Evolutionary conservation across 164 flowering plant genomes (phyloP), one percentile per base, ranked within the genome.

Genomic region (Macadamia integrifolia): DNA sequence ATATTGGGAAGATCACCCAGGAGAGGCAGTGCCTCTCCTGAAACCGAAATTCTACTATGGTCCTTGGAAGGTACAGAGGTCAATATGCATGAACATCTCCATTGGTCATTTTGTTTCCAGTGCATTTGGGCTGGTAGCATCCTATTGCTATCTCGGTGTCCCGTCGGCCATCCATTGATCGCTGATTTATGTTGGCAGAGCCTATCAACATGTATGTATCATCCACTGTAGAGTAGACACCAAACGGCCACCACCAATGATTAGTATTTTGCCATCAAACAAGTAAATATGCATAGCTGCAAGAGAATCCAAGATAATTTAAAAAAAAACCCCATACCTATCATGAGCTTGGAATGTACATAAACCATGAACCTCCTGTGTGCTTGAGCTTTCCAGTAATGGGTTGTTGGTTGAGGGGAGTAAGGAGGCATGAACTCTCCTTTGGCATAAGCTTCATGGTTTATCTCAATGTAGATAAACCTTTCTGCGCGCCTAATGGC

Each of bases 141-240:
- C 98, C 98, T 48, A 94, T 82, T 49, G 93, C 96, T 57, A 94
- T 92, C 72, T 94, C 99, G 0, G 97, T 87, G 84, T 94, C 99
- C 11, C 99, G 78, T 59, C 77, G 73, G 1, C 96, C 96, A 73
- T 90, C 97, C 99, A 94, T 92, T 52, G 99, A 94, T 70, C 97
- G 59, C 67, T 94, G 99, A 85, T 94, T 92, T 32, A 92, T 72
- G 60, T 94, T 94, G 50, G 99, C 97, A 1, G 97, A 92, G 65
- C 99, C 97, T 63, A 92, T 87, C 58, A 94, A 10, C 12, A 88
- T 61, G 79, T 90, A 92, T 3, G 62, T 76, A 61, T 94, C 97
- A 63, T 94, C 99, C 84, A 92, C 97, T 94, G 80, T 3, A 72
- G 18, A 64, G 15, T 28, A 48, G 8, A 46, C 49, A 23, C 14